phyloP scores from a whole-genome alignment of 2,329 filamentous ascomycete species.

The Xylariales sp. region DNA sequence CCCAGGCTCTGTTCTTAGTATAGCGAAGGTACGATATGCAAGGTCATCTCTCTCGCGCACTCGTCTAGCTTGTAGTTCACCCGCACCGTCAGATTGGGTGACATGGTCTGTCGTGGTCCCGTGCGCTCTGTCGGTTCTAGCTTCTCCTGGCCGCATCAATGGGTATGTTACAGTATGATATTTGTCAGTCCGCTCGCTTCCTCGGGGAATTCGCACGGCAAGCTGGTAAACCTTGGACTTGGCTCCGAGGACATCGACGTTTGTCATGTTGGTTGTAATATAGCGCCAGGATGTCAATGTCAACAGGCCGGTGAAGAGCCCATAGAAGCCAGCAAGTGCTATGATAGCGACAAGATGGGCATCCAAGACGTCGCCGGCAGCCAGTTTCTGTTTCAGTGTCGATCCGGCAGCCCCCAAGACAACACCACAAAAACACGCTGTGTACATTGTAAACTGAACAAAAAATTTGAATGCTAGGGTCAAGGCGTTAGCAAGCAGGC shows the following conservation, averaged over 20 bases:
- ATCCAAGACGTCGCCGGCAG: slow-evolving; percentile 39
- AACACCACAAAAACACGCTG: slow-evolving; percentile 61
- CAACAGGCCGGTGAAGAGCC: slow-evolving; percentile 79
- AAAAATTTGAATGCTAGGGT: slow-evolving; percentile 79
- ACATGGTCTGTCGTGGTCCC: slow-evolving; percentile 3
- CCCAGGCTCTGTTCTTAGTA: slow-evolving; percentile 66
- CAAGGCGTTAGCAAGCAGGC: neutral
- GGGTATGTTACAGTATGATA: slow-evolving; percentile 58
- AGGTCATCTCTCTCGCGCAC: slow-evolving; percentile 33
- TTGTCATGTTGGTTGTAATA: slow-evolving; percentile 71
- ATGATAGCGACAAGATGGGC: slow-evolving; percentile 63
- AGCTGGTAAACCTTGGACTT: slow-evolving; percentile 63
- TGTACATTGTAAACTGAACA: slow-evolving; percentile 78
- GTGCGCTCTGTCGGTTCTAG: slow-evolving; percentile 11
- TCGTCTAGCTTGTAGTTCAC: slow-evolving; percentile 8
- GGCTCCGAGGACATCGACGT: slow-evolving; percentile 70
- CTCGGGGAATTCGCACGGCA: slow-evolving; percentile 64
- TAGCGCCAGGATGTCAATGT: slow-evolving; percentile 66
- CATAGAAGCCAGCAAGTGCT: slow-evolving; percentile 66
- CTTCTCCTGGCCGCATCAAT: slow-evolving; percentile 28
- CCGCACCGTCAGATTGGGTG: slow-evolving; percentile 6
- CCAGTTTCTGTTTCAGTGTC: slow-evolving; percentile 52
- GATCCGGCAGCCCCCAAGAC: slow-evolving; percentile 60
- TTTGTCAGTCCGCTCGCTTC: slow-evolving; percentile 32
- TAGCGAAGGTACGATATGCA: slow-evolving; percentile 68